phyloP scores from a whole-genome alignment of 495 filamentous ascomycete genomes.

The Alectoria sarmentosa region DNA sequence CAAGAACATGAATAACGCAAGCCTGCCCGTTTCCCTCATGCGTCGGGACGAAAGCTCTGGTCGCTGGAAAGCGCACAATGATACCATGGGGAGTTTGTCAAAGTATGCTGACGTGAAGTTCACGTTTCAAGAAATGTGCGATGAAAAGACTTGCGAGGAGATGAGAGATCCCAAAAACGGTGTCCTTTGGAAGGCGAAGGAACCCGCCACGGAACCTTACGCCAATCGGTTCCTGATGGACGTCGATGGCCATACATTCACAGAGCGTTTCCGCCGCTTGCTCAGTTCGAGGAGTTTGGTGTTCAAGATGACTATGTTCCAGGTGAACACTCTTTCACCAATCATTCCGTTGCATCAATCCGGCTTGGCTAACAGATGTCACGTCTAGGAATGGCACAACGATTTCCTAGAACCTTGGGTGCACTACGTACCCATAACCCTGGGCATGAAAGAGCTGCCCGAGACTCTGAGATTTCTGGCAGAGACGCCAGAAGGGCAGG shows the following conservation, averaged over 20 bases:
- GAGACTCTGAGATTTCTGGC: neutral
- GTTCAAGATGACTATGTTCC: neutral
- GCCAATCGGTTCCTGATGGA: neutral
- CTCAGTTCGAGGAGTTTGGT: neutral
- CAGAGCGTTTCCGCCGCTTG: neutral
- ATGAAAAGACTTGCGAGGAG: neutral
- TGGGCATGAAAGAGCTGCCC: neutral
- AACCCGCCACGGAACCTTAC: neutral
- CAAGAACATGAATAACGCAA: neutral
- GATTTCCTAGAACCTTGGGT: neutral
- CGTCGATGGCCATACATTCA: neutral
- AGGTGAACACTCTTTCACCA: neutral
- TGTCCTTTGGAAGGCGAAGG: neutral
- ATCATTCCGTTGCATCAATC: too few species aligned
- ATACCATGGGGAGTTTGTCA: neutral
- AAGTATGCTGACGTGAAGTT: neutral
- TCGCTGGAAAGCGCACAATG: neutral
- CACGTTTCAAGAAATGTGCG: neutral
- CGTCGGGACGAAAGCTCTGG: neutral
- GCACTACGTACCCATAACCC: neutral
- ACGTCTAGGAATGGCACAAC: neutral
- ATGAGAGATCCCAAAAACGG: neutral
- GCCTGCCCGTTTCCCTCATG: neutral
- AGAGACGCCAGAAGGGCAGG: neutral
- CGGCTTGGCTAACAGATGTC: too few species aligned